Base-by-base conservation (phyloP, 805 yeast species). In the Danielia reshetovae region DNA sequence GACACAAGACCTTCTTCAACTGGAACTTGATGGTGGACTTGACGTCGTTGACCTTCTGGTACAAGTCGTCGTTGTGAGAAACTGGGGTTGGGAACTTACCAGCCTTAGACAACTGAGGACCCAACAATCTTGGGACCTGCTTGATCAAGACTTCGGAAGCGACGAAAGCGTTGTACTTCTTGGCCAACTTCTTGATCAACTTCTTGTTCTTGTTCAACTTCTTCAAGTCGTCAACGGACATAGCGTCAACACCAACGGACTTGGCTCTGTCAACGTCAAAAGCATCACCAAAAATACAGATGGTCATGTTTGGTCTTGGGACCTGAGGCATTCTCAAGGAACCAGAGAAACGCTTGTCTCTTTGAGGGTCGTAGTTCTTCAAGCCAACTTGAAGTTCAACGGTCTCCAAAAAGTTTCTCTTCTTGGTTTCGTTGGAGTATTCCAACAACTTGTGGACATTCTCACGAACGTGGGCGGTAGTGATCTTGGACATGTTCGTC, bases 41-140 rank as follows among this genome's bases (percentile, higher is more conserved):
- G 62, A 93, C 97, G 68, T 93, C 99, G 62, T 76, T 81, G 62
- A 93, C 93, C 86, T 90, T 93, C 57, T 79, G 66, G 82, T 86
- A 85, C 69, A 93, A 81, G 72, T 93, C 98, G 70, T 93, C 99
- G 73, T 85, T 79, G 85, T 93, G 98, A 53, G 99, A 93, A 61
- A 93, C 98, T 76, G 99, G 99, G 72, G 97, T 90, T 74, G 99
- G 99, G 96, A 93, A 93, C 90, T 93, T 93, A 85, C 98, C 98
- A 68, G 97, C 97, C 85, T 93, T 93, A 59, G 98, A 93, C 68
- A 93, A 87, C 74, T 90, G 96, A 72, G 99, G 99, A 79, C 99
- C 99, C 69, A 93, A 81, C 70, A 93, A 81, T 84, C 99, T 93
- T 76, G 99, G 99, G 70, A 93, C 95, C 80, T 93, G 98, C 82